A percentile compares a stretch with the other conserved stretches of the same genome.
Conservation (phyloP, 352 stramenopile genomes). For the Phytophthora aleatoria region DNA sequence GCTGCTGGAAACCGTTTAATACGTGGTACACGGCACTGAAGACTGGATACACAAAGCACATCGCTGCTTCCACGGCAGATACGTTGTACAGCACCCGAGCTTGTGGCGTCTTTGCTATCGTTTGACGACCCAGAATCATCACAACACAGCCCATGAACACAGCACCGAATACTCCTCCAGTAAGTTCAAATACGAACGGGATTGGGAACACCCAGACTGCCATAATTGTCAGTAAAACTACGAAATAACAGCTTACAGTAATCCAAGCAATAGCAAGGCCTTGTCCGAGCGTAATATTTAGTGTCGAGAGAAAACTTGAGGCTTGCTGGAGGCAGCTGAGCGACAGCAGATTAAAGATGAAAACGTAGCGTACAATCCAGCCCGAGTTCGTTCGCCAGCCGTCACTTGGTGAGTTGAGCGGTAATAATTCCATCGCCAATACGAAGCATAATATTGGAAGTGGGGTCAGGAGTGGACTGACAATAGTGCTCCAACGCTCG, state of each 20-base stretch:
- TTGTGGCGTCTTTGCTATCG: conserved; percentile 10
- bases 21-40: conserved; percentile 21
- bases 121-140: conserved; percentile 11
- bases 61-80: conserved; percentile 14
- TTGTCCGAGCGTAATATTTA: conserved; percentile 23
- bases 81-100: conserved; percentile 12
- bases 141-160: conserved; percentile 18
- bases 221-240: conserved; percentile 25
- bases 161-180: conserved; percentile 17
- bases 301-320: conserved; percentile 9
- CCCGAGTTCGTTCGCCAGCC: background rate
- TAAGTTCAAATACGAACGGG: conserved; percentile 35
- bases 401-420: background rate
- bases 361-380: background rate
- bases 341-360: background rate
- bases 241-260: conserved; percentile 25
- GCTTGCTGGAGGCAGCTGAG: conserved; percentile 6
- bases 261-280: conserved; percentile 20
- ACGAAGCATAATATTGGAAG: conserved; percentile 4
- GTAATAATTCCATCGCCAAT: background rate
- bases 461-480: conserved; percentile 13
- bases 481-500: conserved; percentile 20
- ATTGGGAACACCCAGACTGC: conserved; percentile 29
- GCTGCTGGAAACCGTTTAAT: background rate
- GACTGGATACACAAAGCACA: conserved; percentile 25